Base-by-base conservation (phyloP, 2,329 filamentous ascomycete genomes). In the Botrytis fragariae region DNA sequence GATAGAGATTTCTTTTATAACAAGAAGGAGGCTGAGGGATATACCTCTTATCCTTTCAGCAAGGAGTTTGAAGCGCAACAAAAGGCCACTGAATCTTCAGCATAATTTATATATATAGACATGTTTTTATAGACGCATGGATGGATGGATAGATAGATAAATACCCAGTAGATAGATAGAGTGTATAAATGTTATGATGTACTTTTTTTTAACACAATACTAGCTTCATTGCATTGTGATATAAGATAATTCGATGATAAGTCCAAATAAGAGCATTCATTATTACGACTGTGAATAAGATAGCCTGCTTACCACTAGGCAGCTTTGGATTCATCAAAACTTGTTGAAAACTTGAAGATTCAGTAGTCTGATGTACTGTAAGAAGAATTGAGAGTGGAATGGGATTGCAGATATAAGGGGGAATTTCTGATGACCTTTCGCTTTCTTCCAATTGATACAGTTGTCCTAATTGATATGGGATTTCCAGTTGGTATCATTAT, bases 1-100 rank as follows among this genome's bases (percentile, higher is more conserved):
- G 81, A 86, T 69, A 80, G 84, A n/a, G 73, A 76, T 9, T 78
- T 77, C 22, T 84, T 84, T 69, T 84, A 84, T 45, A 79, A 76
- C 20, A 74, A 77, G 20, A 77, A 79, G 20, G 73, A 79, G 20
- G 76, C 75, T 57, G 77, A 81, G 37, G 83, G 83, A 1, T 84
- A 83, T 74, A 81, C 77, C 4, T 80, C 81, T 73, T 83, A 81
- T 74, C 75, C 77, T 14, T 80, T 79, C 70, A 79, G 77, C 72
- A 78, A 80, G 74, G 79, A 81, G 75, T 80, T 79, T 74, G 71
- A 75, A 72, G 76, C 76, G 44, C 51, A 69, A 35, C 71, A 60
- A 35, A 62, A 64, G 45, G n/a, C 71, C 69, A 64, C 32, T 25
- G 67, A 73, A 44, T 32, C 29, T 54, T 64, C 63, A 42, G 35